Evolutionary conservation across 2,329 filamentous ascomycete genomes (phyloP), one percentile per base, ranked within the genome.

Genomic region (Microsporum canis): DNA sequence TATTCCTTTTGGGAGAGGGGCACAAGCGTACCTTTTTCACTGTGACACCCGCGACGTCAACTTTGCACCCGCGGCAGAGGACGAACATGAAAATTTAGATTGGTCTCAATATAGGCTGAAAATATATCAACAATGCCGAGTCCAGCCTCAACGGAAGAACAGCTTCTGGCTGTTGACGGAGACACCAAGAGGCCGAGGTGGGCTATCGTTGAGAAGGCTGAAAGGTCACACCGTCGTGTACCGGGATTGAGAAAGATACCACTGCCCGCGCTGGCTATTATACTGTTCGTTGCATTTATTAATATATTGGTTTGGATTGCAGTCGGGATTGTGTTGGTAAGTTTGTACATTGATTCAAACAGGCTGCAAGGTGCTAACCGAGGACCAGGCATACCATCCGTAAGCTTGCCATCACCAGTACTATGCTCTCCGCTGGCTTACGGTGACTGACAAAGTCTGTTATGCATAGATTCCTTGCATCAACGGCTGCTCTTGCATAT

Each of bases 401-500:
- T 59, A 59, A n/a, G 57, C 4, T 10, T 31, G 8, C 36, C 33
- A 2, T n/a, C 8, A 3, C 10, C 10, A 3, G 49, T 7, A 33
- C 17, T 53, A 53, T 5, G 27, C 14, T n/a, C 6, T 5, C 8
- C 8, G 27, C 14, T 33, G 23, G 23, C 12, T 1, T 23, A 23
- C 2, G 2, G 14, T 56, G 23, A 41, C 34, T 39, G 3, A 27
- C 6, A 10, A 3, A 12, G 6, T 39, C 33, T 1, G 17, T 23
- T n/a, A 29, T 27, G n/a, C n/a, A 36, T 57, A 82, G 80, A 0
- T 76, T 80, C 0, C 81, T 96, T 64, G 84, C 91, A 57, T 88
- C 88, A 1, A 87, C 91, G 2, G 89, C 91, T 0, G 85, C 91
- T 1, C 82, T 97, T 0, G 86, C 91, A 31, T 97, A 95, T 73